Evolutionary conservation across 192 early-diverging fungal species (phyloP), one percentile per base, ranked within the genome.

Genomic region (Backusella liffmaniae): DNA sequence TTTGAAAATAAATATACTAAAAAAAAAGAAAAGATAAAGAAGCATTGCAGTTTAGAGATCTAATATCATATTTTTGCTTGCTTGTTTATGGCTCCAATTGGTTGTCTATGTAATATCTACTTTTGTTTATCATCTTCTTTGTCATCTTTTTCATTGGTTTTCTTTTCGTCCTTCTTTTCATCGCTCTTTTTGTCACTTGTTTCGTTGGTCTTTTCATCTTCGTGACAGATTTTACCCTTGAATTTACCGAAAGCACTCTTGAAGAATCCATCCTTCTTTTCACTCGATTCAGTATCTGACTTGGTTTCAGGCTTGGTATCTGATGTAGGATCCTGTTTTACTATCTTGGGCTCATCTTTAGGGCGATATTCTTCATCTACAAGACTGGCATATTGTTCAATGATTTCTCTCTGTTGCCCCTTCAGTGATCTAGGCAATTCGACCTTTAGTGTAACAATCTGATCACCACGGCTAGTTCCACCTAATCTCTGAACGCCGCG

Each of bases 381-480:
- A 5, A 86, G 44, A 39, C 79, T 84, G 10, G 77, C 90, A 81
- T 88, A 92, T 76, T 91, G 79, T 80, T 90, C 86, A 44, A 93
- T 84, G 21, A 93, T 86, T 41, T 86, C 79, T 41, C 85, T 86
- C 77, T 91, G 90, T 75, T 74, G 71, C 13, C 76, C 72, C 5
- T 82, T 77, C 18, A 91, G 76, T 69, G 82, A 81, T 79, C 80
- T 89, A 37, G 98, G 98, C 65, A 99, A 76, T 59, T 87, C 83
- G 23, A 99, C 91, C 74, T 94, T 92, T 16, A 99, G 80, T 6
- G 87, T 93, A 16, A 99, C 91, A 72, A 92, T 94, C 83, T 99
- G 95, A 83, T 99, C 97, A 41, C 98, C 98, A 18, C 91, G 86
- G 10, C 81, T 86, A 26, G 59, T 66, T 5, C 84, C 80, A 49